phyloP scores from a whole-genome alignment of 768 basidiomycete genomes.

The Lactifluus pinguis region DNA sequence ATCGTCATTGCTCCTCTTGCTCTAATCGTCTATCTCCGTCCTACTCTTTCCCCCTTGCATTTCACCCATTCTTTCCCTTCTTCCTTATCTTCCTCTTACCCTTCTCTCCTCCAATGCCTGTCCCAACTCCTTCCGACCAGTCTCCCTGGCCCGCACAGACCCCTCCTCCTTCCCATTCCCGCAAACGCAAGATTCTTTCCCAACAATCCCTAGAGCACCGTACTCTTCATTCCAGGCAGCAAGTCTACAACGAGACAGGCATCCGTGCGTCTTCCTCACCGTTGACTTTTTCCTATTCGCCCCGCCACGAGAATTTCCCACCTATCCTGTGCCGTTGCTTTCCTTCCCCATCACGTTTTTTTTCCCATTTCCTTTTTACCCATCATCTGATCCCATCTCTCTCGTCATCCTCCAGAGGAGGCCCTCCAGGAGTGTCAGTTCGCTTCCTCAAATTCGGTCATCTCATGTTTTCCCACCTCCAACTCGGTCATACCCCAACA shows the following conservation, averaged over 20 bases:
- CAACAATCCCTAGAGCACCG: conserved; percentile 5
- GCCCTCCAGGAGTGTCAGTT: conserved; percentile 46
- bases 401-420: conserved; percentile 19
- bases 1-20: conserved; percentile 19
- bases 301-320: not conserved
- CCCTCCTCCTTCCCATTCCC: conserved; percentile 19
- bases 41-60: conserved; percentile 8
- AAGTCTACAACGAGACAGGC: conserved; percentile 17
- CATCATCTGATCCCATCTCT: conserved; percentile 6
- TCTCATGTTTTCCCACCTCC: conserved; percentile 66
- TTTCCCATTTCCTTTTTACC: not conserved
- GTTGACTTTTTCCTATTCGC: not conserved
- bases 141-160: conserved; percentile 41
- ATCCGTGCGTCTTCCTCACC: conserved; percentile 12
- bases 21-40: conserved; percentile 16
- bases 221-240: conserved; percentile 9
- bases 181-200: conserved; percentile 10
- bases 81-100: conserved; percentile 19
- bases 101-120: conserved; percentile 28
- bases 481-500: conserved; percentile 58
- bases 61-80: not conserved
- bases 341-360: not conserved
- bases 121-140: conserved; percentile 26
- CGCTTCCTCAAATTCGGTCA: conserved; percentile 56
- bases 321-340: not conserved